phyloP scores from a whole-genome alignment of 164 flowering plant genomes.

The Aristolochia californica region DNA sequence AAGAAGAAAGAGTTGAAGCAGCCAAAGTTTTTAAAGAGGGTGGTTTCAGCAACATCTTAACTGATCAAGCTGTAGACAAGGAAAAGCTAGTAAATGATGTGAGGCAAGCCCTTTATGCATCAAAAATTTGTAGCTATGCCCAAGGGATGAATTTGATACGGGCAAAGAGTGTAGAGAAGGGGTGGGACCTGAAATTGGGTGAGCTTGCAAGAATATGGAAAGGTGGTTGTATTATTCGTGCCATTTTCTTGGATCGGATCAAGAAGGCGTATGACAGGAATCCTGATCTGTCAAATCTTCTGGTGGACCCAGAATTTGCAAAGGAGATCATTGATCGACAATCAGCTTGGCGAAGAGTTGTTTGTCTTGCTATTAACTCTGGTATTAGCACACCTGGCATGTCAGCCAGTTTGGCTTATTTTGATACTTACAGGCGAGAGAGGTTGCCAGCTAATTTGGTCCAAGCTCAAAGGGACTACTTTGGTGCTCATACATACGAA shows the following conservation, averaged over 20 bases:
- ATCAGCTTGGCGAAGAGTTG: conserved; percentile 59
- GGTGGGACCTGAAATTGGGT: conserved; percentile 52
- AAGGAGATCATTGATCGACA: conserved; percentile 57
- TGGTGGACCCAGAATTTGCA: conserved; percentile 63
- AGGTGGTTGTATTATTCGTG: conserved; percentile 66
- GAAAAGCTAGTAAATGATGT: conserved; percentile 51
- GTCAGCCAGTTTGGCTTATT: conserved; percentile 61
- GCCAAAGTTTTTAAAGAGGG: conserved; percentile 42
- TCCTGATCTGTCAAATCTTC: conserved; percentile 48
- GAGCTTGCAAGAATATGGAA: conserved; percentile 73
- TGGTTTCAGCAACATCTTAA: conserved; percentile 28
- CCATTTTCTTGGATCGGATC: conserved; percentile 56
- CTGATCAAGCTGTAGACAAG: conserved; percentile 42
- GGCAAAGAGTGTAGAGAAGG: conserved; percentile 61
- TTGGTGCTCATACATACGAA: conserved; percentile 77
- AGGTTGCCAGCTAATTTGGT: conserved; percentile 67
- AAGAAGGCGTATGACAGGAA: conserved; percentile 66
- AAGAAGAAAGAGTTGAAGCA: conserved; percentile 61
- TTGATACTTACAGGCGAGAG: conserved; percentile 51
- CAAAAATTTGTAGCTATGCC: conserved; percentile 71
- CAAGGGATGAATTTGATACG: conserved; percentile 70
- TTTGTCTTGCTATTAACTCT: conserved; percentile 49
- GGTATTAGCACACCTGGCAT: conserved; percentile 65
- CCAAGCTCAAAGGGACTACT: conserved; percentile 66
- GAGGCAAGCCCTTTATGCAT: conserved; percentile 56